Conservation (phyloP, 2,329 filamentous ascomycete species). For the Sclerotinia borealis region DNA sequence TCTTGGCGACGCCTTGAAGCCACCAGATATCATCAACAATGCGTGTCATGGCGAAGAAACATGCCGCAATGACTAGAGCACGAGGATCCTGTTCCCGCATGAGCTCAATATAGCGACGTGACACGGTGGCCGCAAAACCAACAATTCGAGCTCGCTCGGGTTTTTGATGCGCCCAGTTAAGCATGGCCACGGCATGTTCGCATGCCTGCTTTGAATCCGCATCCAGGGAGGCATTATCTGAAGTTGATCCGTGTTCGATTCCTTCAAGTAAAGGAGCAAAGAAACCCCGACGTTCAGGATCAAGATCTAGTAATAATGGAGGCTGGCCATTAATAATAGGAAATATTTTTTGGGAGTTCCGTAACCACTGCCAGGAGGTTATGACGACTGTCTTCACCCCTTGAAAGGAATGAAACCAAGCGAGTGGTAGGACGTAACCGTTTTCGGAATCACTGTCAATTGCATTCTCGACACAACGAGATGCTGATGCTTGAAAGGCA, state of each 20-base stretch:
- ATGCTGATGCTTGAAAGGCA: constrained; percentile 59
- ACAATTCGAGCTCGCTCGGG: constrained; percentile 53
- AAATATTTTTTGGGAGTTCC: constrained; percentile 50
- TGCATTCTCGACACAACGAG: constrained; percentile 55
- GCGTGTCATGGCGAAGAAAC: constrained; percentile 31
- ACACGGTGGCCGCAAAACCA: constrained; percentile 59
- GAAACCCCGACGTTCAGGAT: constrained; percentile 47
- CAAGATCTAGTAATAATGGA: constrained; percentile 53
- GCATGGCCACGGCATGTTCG: constrained; percentile 56
- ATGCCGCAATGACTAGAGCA: constrained; percentile 27
- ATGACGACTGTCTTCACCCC: constrained; percentile 61
- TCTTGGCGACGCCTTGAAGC: constrained; percentile 59
- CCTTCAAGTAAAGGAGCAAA: constrained; percentile 55
- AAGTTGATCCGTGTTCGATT: constrained; percentile 49
- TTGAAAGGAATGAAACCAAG: constrained; percentile 63
- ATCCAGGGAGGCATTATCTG: constrained; percentile 20
- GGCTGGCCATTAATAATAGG: constrained; percentile 60
- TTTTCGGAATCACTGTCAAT: constrained; percentile 37
- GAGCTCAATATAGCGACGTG: constrained; percentile 53
- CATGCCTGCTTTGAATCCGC: constrained; percentile 48
- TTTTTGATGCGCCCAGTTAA: constrained; percentile 60
- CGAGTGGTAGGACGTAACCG: constrained; percentile 52
- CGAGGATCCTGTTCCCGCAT: constrained; percentile 48
- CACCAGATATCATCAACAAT: constrained; percentile 48
- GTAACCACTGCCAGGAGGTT: constrained; percentile 58